Percentiles rank a stretch among this genome's conserved stretches.
Evolutionary conservation across 1,284 basidiomycete genomes (phyloP).

Genomic region (Coriolopsis trogii): DNA sequence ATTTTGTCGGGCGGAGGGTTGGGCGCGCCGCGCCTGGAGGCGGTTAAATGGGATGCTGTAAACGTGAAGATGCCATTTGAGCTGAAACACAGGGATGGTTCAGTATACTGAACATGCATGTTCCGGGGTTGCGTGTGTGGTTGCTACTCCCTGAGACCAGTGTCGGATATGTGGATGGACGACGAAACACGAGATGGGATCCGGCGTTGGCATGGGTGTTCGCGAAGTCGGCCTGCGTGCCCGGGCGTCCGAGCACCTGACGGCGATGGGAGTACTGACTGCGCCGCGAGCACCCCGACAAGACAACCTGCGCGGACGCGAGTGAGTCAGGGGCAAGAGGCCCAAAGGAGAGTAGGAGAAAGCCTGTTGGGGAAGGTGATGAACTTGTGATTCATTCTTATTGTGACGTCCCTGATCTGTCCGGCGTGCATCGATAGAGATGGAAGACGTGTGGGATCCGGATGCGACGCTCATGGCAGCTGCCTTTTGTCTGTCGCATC

Average conservation of each 20-base stretch:
- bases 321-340: constrained; percentile 12
- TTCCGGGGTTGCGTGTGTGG: background rate
- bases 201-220: background rate
- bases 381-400: constrained; percentile 12
- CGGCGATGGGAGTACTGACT: background rate
- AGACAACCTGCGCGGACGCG: constrained; percentile 10
- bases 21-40: background rate
- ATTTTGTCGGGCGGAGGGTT: background rate
- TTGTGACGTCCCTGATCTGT: background rate
- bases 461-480: background rate
- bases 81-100: constrained; percentile 7
- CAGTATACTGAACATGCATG: background rate
- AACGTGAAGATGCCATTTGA: constrained; percentile 1
- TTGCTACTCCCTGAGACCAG: background rate
- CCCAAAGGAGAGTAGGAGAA: background rate
- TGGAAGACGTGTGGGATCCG: background rate
- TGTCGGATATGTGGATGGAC: background rate
- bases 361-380: background rate
- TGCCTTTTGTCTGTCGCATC: constrained; percentile 10
- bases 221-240: background rate
- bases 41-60: background rate
- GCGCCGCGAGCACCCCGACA: background rate
- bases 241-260: background rate
- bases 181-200: background rate
- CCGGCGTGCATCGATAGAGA: constrained; percentile 2